Percentiles rank a stretch among this genome's conserved stretches.
These are phyloP conservation scores for Apiotrichum veenhuisii DNA, from an alignment of 1,284 basidiomycete species.

Conservation along the genomic window DNA sequence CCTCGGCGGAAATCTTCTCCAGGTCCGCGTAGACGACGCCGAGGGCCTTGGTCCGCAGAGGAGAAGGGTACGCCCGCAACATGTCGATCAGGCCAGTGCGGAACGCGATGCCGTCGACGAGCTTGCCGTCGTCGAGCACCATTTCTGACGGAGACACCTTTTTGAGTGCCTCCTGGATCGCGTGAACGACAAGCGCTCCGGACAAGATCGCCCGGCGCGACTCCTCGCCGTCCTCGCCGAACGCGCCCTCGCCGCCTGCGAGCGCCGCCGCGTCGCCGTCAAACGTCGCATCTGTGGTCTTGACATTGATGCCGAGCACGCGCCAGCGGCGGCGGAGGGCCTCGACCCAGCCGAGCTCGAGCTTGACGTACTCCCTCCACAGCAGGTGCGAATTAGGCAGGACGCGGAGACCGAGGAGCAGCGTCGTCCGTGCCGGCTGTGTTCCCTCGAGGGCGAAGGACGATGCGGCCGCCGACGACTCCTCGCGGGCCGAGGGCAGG, in stretches of 20 bases:
- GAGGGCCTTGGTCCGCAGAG: constrained; percentile 36
- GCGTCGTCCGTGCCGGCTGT: constrained; percentile 68
- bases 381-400: constrained; percentile 66
- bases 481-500: constrained; percentile 21
- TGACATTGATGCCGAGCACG: constrained; percentile 51
- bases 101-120: constrained; percentile 31
- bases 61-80: constrained; percentile 45
- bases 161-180: constrained; percentile 37
- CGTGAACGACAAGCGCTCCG: constrained; percentile 46
- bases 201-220: constrained; percentile 47
- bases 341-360: constrained; percentile 87
- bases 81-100: constrained; percentile 33
- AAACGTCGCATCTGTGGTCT: constrained; percentile 2
- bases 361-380: constrained; percentile 84
- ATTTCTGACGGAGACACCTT: constrained; percentile 21
- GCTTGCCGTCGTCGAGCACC: constrained; percentile 5
- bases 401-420: constrained; percentile 80
- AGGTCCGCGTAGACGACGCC: constrained; percentile 40
- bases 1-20: constrained; percentile 9
- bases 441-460: constrained; percentile 47
- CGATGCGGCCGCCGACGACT: constrained; percentile 8
- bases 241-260: constrained; percentile 44
- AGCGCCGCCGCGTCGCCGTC: constrained; percentile 26
- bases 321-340: constrained; percentile 75
- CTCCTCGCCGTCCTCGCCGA: constrained; percentile 46